These are phyloP conservation scores for Cladobotryum protrusum DNA, from an alignment of 2,329 filamentous ascomycete species.

Conservation along the genomic window DNA sequence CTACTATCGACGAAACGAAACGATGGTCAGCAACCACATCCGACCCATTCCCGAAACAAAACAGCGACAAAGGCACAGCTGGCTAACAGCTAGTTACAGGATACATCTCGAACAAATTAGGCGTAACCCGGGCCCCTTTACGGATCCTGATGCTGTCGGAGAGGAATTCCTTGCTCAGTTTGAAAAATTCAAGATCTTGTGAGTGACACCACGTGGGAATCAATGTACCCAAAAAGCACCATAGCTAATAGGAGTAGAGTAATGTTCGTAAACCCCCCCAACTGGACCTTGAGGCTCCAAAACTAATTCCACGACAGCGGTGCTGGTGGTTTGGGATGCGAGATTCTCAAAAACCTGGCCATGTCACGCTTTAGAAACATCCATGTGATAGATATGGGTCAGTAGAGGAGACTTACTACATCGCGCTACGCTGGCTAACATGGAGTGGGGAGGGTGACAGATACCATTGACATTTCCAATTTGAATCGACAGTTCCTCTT, in stretches of 20 bases:
- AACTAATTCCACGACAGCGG: slow-evolving; percentile 50
- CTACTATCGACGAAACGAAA: slow-evolving; percentile 20
- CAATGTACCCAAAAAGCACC: background rate
- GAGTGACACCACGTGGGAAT: slow-evolving; percentile 27
- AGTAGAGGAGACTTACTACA: slow-evolving; percentile 17
- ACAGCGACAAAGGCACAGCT: slow-evolving; percentile 3
- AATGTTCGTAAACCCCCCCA: slow-evolving; percentile 35
- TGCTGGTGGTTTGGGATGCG: slow-evolving; percentile 88
- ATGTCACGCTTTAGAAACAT: slow-evolving; percentile 95
- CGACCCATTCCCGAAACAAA: background rate
- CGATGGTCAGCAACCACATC: slow-evolving; percentile 35
- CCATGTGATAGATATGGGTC: slow-evolving; percentile 98
- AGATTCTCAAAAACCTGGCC: slow-evolving; percentile 93
- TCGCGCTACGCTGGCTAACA: background rate
- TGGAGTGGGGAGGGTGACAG: slow-evolving; percentile 35
- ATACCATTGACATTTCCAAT: slow-evolving; percentile 98
- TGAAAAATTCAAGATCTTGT: slow-evolving; percentile 71
- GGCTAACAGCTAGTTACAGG: slow-evolving; percentile 43
- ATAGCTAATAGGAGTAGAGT: slow-evolving; percentile 33
- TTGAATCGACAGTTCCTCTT: slow-evolving; percentile 97
- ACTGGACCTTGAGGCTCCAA: slow-evolving; percentile 1
- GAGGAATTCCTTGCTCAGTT: slow-evolving; percentile 51
- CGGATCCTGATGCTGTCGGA: slow-evolving; percentile 53
- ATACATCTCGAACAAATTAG: slow-evolving; percentile 78
- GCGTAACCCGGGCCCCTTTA: slow-evolving; percentile 71